phyloP scores from a whole-genome alignment of 2,329 filamentous ascomycete genomes.

The Penicillium sp. region DNA sequence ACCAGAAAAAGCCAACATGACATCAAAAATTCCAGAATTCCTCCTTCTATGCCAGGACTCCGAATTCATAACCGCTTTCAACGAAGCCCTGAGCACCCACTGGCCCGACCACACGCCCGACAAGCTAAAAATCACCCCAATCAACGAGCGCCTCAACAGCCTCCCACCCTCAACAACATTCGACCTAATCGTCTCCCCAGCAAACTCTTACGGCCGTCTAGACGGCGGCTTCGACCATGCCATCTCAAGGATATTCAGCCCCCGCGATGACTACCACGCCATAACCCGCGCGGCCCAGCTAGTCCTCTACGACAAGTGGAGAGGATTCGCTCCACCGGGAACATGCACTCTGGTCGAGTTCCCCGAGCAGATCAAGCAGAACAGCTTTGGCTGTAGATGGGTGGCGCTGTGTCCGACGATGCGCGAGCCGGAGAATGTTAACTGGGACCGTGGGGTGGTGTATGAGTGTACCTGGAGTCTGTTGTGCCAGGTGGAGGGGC shows the following conservation, averaged over 20 bases:
- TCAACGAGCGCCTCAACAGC: slow-evolving; percentile 37
- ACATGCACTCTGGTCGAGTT: slow-evolving; percentile 48
- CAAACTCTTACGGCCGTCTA: slow-evolving; percentile 52
- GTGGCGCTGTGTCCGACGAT: slow-evolving; percentile 53
- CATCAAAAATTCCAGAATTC: slow-evolving; percentile 37
- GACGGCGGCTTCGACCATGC: slow-evolving; percentile 55
- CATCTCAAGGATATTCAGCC: slow-evolving; percentile 47
- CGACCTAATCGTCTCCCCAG: slow-evolving; percentile 51
- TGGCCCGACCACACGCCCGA: slow-evolving; percentile 29
- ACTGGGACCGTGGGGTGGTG: slow-evolving; percentile 51
- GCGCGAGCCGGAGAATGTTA: slow-evolving; percentile 43
- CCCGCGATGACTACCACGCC: slow-evolving; percentile 42
- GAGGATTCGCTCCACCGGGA: slow-evolving; percentile 50
- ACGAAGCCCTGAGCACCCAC: slow-evolving; percentile 29
- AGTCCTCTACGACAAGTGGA: slow-evolving; percentile 45
- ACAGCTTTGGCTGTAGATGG: slow-evolving; percentile 42
- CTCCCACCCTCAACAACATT: slow-evolving; percentile 38
- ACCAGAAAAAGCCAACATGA: slow-evolving; percentile 14
- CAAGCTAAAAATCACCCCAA: slow-evolving; percentile 34
- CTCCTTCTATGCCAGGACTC: slow-evolving; percentile 43
- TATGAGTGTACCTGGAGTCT: slow-evolving; percentile 53
- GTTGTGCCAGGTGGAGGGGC: slow-evolving; percentile 46
- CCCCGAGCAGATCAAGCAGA: slow-evolving; percentile 38
- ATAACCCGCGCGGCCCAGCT: slow-evolving; percentile 46
- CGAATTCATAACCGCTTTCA: slow-evolving; percentile 40